Evolutionary conservation across 345 rosid genomes (phyloP).

Genomic region (Salix brachista): DNA sequence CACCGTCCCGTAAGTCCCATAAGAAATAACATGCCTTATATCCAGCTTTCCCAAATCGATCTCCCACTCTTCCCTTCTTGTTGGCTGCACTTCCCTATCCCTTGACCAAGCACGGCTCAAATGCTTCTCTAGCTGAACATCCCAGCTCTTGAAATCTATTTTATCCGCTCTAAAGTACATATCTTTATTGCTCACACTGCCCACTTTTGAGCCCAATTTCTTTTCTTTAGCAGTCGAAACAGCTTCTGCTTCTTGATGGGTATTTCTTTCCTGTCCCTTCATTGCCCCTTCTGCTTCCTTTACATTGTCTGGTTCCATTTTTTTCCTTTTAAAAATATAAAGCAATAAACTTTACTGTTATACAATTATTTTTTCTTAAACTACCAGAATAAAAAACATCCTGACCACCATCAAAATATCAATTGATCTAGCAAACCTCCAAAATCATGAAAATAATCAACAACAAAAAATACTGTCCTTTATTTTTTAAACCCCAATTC

Average conservation of each 20-base stretch:
- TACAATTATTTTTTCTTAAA: not conserved
- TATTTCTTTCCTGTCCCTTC: not conserved
- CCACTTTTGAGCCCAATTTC: conserved; percentile 13
- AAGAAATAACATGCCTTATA: conserved; percentile 25
- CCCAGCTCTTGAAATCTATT: conserved; percentile 36
- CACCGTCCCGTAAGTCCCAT: conserved; percentile 32
- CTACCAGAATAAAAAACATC: not conserved
- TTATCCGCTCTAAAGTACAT: conserved; percentile 27
- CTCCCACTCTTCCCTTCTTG: conserved; percentile 28
- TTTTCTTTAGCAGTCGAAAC: not conserved
- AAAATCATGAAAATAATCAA: not conserved
- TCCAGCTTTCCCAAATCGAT: conserved; percentile 26
- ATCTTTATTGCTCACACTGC: conserved; percentile 16
- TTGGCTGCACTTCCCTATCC: conserved; percentile 14
- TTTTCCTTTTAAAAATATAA: not conserved
- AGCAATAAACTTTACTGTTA: not conserved
- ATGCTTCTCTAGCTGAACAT: conserved; percentile 32
- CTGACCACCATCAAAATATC: not conserved
- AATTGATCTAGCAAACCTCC: not conserved
- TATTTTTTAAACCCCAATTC: not conserved
- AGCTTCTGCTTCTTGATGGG: not conserved
- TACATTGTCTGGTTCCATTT: conserved; percentile 16
- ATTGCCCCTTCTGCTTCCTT: conserved; percentile 12
- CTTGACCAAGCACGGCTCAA: conserved; percentile 34
- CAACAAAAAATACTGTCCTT: not conserved